Conservation (phyloP, 1,139 yeast species). For the Yamadazyma sp. region DNA sequence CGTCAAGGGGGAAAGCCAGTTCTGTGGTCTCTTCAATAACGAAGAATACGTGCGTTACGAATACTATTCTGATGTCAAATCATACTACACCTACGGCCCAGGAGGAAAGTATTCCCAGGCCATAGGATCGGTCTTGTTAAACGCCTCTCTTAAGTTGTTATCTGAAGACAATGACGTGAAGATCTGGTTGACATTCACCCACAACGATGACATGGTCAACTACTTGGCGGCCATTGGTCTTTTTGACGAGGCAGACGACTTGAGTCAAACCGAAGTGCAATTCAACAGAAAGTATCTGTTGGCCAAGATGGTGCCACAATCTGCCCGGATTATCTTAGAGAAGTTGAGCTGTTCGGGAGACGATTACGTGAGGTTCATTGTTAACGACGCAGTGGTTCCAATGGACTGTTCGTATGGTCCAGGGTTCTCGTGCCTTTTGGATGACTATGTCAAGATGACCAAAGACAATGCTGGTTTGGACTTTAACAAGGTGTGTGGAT, state of each 20-base stretch:
- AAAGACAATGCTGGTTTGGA: slow-evolving; percentile 24
- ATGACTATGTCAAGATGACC: slow-evolving; percentile 32
- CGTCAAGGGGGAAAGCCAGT: slow-evolving; percentile 46
- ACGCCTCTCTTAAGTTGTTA: slow-evolving; percentile 49
- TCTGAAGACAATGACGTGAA: slow-evolving; percentile 27
- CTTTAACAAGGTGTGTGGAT: slow-evolving; percentile 34
- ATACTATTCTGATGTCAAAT: slow-evolving; percentile 43
- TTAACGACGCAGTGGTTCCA: slow-evolving; percentile 61
- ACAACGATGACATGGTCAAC: slow-evolving; percentile 57
- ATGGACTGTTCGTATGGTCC: slow-evolving; percentile 53
- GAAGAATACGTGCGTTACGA: slow-evolving; percentile 48
- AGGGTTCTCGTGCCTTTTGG: slow-evolving; percentile 54
- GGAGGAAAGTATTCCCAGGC: slow-evolving; percentile 44
- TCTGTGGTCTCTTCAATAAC: slow-evolving; percentile 50
- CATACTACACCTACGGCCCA: slow-evolving; percentile 51
- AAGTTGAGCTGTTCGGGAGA: slow-evolving; percentile 43
- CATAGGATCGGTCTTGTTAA: slow-evolving; percentile 48
- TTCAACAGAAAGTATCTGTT: slow-evolving; percentile 45
- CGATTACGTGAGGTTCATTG: slow-evolving; percentile 45
- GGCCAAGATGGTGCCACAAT: slow-evolving; percentile 56
- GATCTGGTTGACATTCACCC: slow-evolving; percentile 53
- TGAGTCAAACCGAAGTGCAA: slow-evolving; percentile 27
- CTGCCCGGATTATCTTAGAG: slow-evolving; percentile 53
- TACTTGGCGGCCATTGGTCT: slow-evolving; percentile 54
- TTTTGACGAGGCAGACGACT: slow-evolving; percentile 20